phyloP scores from a whole-genome alignment of 2,329 filamentous ascomycete genomes.

The Pseudogymnoascus sp. region DNA sequence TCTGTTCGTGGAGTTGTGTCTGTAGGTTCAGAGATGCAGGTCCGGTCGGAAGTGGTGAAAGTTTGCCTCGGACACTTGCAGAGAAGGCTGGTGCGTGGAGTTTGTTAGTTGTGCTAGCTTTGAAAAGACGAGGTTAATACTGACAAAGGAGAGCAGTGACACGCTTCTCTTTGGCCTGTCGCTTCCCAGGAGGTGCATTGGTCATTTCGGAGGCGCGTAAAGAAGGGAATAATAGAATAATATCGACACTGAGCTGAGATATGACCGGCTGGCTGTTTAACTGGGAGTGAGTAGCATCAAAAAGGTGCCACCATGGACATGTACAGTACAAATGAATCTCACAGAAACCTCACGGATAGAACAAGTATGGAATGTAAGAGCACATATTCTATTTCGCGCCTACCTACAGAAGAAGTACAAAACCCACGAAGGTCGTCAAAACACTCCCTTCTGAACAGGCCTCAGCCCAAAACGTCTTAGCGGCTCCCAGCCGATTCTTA shows the following conservation, averaged over 20 bases:
- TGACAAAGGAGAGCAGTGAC: conserved; percentile 27
- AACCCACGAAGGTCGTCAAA: conserved; percentile 11
- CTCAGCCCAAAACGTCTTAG: conserved; percentile 16
- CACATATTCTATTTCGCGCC: conserved; percentile 16
- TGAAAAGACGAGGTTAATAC: conserved; percentile 11
- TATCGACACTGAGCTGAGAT: neutral
- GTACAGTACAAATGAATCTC: neutral
- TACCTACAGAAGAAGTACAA: conserved; percentile 14
- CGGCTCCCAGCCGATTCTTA: conserved; percentile 14
- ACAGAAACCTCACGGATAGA: conserved; percentile 11
- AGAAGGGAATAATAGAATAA: neutral
- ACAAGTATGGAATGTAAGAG: conserved; percentile 2
- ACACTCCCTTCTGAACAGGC: conserved; percentile 12
- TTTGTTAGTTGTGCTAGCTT: conserved; percentile 14
- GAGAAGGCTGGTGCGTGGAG: conserved; percentile 23
- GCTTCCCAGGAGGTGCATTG: neutral
- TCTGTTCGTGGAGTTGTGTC: conserved; percentile 34
- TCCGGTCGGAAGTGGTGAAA: conserved; percentile 12
- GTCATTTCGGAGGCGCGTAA: neutral
- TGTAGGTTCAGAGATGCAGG: conserved; percentile 29
- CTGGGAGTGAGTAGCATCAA: too few relatives aligned
- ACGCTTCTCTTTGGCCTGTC: conserved; percentile 26
- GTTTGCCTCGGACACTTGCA: conserved; percentile 23
- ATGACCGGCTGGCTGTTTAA: neutral
- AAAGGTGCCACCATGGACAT: neutral